A percentile compares a stretch with the other conserved stretches of the same genome.
Conservation (phyloP, 106 monocot genomes). For the Triglochin maritima region DNA sequence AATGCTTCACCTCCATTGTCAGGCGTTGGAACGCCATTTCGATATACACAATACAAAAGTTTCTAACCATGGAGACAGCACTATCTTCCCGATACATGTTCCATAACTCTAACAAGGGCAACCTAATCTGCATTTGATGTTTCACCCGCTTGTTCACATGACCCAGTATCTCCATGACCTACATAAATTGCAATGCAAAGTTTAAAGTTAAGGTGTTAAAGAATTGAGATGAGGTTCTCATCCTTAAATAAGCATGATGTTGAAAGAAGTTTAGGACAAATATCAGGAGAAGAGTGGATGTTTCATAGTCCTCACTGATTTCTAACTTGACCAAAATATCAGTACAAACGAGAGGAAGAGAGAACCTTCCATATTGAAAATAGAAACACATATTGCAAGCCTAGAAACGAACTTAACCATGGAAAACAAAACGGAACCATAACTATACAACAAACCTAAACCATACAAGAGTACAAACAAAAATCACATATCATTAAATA, state of each 20-base stretch:
- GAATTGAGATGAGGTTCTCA: too few relatives aligned
- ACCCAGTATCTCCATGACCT: conserved; percentile 91
- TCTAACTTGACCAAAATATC: background rate
- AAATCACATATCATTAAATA: too few relatives aligned
- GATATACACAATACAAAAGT: conserved; percentile 84
- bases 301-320: too few relatives aligned
- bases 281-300: too few relatives aligned
- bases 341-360: background rate
- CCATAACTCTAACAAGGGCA: conserved; percentile 80
- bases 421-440: too few relatives aligned
- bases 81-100: conserved; percentile 48
- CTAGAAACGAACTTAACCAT: too few relatives aligned
- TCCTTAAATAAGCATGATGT: too few relatives aligned
- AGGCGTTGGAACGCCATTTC: conserved; percentile 95
- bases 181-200: background rate
- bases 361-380: background rate
- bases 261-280: too few relatives aligned
- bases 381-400: too few relatives aligned
- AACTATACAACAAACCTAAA: too few relatives aligned
- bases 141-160: conserved; percentile 97
- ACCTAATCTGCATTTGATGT: conserved; percentile 49
- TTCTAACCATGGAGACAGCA: conserved; percentile 61
- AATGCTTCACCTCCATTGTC: conserved; percentile 39
- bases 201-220: too few relatives aligned
- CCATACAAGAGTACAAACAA: too few relatives aligned